phyloP scores from a whole-genome alignment of 108 stramenopile species.

The Cylindrotheca fusiformis region DNA sequence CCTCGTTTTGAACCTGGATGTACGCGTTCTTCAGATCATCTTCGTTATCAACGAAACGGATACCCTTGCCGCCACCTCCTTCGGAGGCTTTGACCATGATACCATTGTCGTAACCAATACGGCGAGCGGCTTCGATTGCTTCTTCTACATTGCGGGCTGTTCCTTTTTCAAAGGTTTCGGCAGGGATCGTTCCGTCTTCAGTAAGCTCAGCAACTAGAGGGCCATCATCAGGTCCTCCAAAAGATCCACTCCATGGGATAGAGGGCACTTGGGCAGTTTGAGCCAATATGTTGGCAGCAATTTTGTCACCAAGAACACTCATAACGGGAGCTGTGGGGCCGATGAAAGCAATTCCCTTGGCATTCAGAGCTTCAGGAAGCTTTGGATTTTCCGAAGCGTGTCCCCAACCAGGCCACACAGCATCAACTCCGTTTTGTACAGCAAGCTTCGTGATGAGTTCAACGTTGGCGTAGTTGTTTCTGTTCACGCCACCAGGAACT shows the following conservation, averaged over 20 bases:
- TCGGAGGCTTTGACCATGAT: conserved; percentile 99
- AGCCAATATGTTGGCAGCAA: conserved; percentile 93
- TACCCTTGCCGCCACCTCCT: conserved; percentile 98
- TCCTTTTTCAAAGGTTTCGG: conserved; percentile 91
- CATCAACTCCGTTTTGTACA: conserved; percentile 84
- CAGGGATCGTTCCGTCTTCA: conserved; percentile 95
- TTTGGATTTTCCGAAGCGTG: conserved; percentile 93
- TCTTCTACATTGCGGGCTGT: conserved; percentile 89
- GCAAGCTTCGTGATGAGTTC: conserved; percentile 86
- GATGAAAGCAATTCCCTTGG: conserved; percentile 90
- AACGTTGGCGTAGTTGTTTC: conserved; percentile 95
- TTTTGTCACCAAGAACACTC: conserved; percentile 94
- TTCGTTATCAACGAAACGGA: conserved; percentile 94
- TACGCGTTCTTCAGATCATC: conserved; percentile 80
- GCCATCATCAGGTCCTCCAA: conserved; percentile 87
- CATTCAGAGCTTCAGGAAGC: conserved; percentile 65
- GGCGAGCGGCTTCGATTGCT: conserved; percentile 87
- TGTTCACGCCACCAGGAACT: conserved; percentile 89
- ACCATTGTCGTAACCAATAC: conserved; percentile 94
- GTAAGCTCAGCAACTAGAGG: conserved; percentile 88
- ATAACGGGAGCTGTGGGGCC: conserved; percentile 93
- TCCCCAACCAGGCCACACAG: conserved; percentile 96
- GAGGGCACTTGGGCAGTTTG: conserved; percentile 95
- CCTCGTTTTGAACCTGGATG: conserved; percentile 92
- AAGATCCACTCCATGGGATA: conserved; percentile 95